Conservation (phyloP, 2,329 filamentous ascomycete genomes). For the Clonostachys solani region DNA sequence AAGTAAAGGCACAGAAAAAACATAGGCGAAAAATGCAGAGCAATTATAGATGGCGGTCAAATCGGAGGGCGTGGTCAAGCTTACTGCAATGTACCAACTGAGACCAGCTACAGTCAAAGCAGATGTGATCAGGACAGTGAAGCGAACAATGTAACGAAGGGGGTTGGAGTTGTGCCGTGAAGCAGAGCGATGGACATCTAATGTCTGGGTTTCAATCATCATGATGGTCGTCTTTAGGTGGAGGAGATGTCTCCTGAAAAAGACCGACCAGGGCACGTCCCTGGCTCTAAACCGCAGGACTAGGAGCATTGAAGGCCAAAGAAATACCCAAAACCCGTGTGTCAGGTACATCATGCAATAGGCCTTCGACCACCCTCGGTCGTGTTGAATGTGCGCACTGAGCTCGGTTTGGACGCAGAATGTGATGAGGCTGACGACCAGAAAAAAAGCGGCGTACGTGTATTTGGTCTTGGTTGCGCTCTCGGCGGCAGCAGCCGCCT, state of each 20-base stretch:
- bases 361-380: constrained; percentile 94
- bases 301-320: constrained; percentile 83
- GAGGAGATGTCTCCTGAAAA: constrained; percentile 67
- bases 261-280: constrained; percentile 73
- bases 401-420: constrained; percentile 96
- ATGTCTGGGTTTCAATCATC: constrained; percentile 79
- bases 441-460: constrained; percentile 79
- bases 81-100: constrained; percentile 94
- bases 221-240: constrained; percentile 53
- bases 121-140: constrained; percentile 77
- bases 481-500: constrained; percentile 18
- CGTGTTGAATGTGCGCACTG: constrained; percentile 89
- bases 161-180: constrained; percentile 32
- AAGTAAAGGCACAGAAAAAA: constrained; percentile 87
- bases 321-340: constrained; percentile 85
- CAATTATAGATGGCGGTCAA: constrained; percentile 99
- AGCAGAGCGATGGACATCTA: constrained; percentile 54
- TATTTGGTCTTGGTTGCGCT: constrained; percentile 71
- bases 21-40: constrained; percentile 97
- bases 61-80: constrained; percentile 88
- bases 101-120: constrained; percentile 86
- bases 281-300: constrained; percentile 77
- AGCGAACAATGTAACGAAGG: constrained; percentile 68
- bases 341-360: constrained; percentile 99
- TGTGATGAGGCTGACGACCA: constrained; percentile 76